Base-by-base conservation (phyloP, 345 rosid species). In the Cardamine resedifolia region DNA sequence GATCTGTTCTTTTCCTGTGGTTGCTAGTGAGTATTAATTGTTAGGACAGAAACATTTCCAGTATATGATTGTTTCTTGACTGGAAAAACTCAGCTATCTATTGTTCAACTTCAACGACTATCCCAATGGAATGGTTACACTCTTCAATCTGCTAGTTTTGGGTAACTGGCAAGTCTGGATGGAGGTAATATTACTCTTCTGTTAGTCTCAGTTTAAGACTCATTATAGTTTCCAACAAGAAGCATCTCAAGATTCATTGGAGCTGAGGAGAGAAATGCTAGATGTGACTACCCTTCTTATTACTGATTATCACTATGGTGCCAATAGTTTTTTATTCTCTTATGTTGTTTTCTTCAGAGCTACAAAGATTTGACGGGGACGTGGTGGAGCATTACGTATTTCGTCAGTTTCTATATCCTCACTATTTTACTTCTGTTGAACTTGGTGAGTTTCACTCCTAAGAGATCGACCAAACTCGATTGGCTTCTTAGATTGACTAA, bases 41-140 rank as follows among this genome's bases (percentile, higher is more conserved):
- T 20, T 55, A 33, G 5, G 67, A 12, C 6, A 33, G 2, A 36
- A 6, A 27, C 12, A 8, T 72, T 10, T 45, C 14, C 7, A 19
- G 10, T 47, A 47, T 49, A 38, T 20, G 47, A 27, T 70, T 0
- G 10, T 71, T 80, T 81, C 87, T 81, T 88, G 77, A 90, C 90
- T 34, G 62, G 62, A 47, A 23, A 62, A 76, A 31, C 47, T 75
- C 71, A 91, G 98, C 81, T 95, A 91, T 76, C 57, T 87, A 43
- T 87, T 91, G 53, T 82, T 95, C 80, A 95, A 95, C 77, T 91
- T 95, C 75, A 95, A 95, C 71, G 99, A 95, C 79, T 95, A 88
- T 77, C 98, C 99, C 64, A 95, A 88, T 76, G 99, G 99, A 58
- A 95, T 95, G 98, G 88, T 95, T 76, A 90, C 98, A 5, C 96